Percentiles rank a stretch among this genome's conserved stretches.
These are phyloP conservation scores for Primulina eburnea DNA, from an alignment of 257 asterid genomes.

Conservation along the genomic window DNA sequence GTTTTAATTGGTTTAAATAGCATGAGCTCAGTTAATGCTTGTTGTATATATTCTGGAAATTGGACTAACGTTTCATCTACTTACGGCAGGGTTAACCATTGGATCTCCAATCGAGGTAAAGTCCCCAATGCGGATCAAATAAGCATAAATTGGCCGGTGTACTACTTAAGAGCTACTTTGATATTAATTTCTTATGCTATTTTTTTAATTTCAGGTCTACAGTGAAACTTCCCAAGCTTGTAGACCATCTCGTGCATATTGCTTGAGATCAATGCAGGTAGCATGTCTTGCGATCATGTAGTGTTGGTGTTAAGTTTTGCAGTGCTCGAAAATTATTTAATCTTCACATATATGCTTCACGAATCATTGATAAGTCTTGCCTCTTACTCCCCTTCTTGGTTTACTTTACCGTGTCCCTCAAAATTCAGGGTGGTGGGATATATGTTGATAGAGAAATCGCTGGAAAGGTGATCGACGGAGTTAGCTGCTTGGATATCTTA, in stretches of 20 bases:
- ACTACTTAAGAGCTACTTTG: too few relatives aligned
- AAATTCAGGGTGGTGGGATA: slow-evolving; percentile 91
- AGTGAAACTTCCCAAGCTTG: slow-evolving; percentile 89
- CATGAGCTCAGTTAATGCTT: neutral
- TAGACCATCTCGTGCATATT: slow-evolving; percentile 97
- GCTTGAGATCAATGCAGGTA: slow-evolving; percentile 96
- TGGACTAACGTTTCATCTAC: slow-evolving; percentile 25
- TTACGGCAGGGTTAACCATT: slow-evolving; percentile 70
- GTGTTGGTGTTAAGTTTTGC: neutral
- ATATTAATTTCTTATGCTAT: too few relatives aligned
- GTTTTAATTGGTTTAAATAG: too few relatives aligned
- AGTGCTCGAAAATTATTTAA: neutral
- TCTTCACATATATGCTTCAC: neutral
- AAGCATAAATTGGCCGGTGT: too few relatives aligned
- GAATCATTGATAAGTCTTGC: slow-evolving; percentile 9
- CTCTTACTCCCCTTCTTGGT: slow-evolving; percentile 20
- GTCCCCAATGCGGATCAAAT: slow-evolving; percentile 91
- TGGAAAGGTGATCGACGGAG: slow-evolving; percentile 98
- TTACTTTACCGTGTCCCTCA: slow-evolving; percentile 18
- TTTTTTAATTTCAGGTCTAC: slow-evolving; percentile 57
- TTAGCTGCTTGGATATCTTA: slow-evolving; percentile 86
- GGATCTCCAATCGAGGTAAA: slow-evolving; percentile 92
- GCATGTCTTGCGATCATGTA: neutral
- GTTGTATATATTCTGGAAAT: slow-evolving; percentile 16
- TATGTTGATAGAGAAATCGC: slow-evolving; percentile 97